Evolutionary conservation across 129 eudicot genomes (phyloP).

Genomic region (Artemisia annua): DNA sequence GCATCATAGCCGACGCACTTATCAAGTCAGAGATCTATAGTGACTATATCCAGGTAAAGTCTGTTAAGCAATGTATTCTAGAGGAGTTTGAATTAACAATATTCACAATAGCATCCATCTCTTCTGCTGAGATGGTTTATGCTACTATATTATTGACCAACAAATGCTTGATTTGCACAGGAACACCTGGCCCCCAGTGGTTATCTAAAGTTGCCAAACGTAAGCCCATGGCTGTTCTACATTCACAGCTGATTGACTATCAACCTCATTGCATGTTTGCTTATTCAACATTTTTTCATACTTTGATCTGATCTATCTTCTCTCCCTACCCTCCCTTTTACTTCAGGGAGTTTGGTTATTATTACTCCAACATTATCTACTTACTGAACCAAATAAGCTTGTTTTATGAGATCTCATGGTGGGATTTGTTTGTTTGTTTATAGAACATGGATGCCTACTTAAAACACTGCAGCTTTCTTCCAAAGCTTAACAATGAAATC

Average conservation of each 20-base stretch:
- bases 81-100: not conserved
- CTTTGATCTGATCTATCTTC: no score
- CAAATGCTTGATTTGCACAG: conserved; percentile 40
- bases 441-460: conserved; percentile 69
- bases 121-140: not conserved
- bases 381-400: not conserved
- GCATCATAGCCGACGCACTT: conserved; percentile 62
- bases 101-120: not conserved
- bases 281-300: no score
- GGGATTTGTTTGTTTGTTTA: not conserved
- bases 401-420: conserved; percentile 1
- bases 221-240: conserved; percentile 34
- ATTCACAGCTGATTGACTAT: not conserved
- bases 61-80: not conserved
- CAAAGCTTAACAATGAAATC: conserved; percentile 89
- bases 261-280: no score
- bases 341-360: no score
- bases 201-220: conserved; percentile 89
- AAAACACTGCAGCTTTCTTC: conserved; percentile 79
- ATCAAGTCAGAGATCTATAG: conserved; percentile 77
- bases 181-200: conserved; percentile 98
- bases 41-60: conserved; percentile 65
- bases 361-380: not conserved
- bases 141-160: not conserved
- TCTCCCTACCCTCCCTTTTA: no score